Evolutionary conservation across 1,284 basidiomycete genomes (phyloP).

Genomic region (Meira miltonrushii): DNA sequence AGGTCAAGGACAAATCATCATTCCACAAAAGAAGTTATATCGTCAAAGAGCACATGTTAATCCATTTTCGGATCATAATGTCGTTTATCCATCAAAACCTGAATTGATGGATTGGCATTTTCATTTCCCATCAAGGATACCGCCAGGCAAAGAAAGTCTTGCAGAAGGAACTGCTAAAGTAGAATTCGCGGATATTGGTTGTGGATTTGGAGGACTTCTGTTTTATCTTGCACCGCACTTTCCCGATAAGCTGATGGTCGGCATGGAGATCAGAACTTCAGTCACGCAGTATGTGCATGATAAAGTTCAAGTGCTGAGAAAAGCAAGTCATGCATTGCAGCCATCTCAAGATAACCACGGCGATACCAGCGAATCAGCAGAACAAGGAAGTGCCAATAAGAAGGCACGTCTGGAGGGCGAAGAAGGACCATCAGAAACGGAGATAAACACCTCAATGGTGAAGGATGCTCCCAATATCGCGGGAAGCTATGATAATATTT

Average conservation of each 20-base stretch:
- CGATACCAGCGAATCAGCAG: no score
- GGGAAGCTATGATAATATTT: constrained; percentile 77
- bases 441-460: constrained; percentile 31
- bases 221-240: constrained; percentile 84
- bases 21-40: constrained; percentile 82
- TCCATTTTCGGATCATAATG: constrained; percentile 90
- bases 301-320: constrained; percentile 79
- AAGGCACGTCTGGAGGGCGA: constrained; percentile 14
- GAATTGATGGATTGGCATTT: constrained; percentile 72
- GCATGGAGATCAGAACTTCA: constrained; percentile 93
- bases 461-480: constrained; percentile 48
- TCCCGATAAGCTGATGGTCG: constrained; percentile 88
- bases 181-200: constrained; percentile 94
- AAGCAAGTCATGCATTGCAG: constrained; percentile 28
- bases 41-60: constrained; percentile 96
- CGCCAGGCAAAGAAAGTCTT: constrained; percentile 20
- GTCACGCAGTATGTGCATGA: constrained; percentile 95
- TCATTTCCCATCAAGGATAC: constrained; percentile 73
- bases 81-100: constrained; percentile 83
- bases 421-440: constrained; percentile 47
- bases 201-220: constrained; percentile 92
- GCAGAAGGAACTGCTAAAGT: constrained; percentile 58
- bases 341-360: constrained; percentile 20
- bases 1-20: constrained; percentile 8
- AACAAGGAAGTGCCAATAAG: constrained; percentile 14